phyloP scores from a whole-genome alignment of 176 grass and related monocot genomes.

The Ampelocalamus luodianensis region DNA sequence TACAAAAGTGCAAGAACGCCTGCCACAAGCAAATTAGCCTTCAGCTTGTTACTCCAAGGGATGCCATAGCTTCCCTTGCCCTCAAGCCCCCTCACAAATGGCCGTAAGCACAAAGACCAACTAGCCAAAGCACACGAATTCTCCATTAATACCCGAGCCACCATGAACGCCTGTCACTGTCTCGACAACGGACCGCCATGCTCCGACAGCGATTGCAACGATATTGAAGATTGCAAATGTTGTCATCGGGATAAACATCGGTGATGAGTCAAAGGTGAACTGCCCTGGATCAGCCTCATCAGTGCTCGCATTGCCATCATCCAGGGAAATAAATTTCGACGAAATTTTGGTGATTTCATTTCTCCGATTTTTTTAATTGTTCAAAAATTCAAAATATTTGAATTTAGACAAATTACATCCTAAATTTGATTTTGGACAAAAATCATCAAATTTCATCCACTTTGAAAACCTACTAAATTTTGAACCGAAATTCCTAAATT shows the following conservation, averaged over 20 bases:
- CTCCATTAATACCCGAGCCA: conserved; percentile 13
- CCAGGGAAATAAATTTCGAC: too few relatives aligned
- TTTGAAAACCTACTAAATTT: too few relatives aligned
- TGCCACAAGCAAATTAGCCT: conserved; percentile 38
- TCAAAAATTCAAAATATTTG: too few relatives aligned
- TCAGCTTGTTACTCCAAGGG: conserved; percentile 50
- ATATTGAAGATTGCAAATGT: conserved; percentile 35
- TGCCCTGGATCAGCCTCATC: background rate
- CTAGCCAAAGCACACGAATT: conserved; percentile 49
- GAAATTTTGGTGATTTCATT: too few relatives aligned
- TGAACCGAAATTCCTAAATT: too few relatives aligned
- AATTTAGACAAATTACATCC: too few relatives aligned
- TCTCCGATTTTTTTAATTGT: too few relatives aligned
- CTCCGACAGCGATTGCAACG: background rate
- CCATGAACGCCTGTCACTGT: background rate
- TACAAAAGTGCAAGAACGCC: conserved; percentile 46
- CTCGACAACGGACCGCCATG: background rate
- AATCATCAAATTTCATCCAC: too few relatives aligned
- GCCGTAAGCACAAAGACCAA: conserved; percentile 58
- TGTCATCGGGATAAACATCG: conserved; percentile 47
- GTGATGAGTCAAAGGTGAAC: conserved; percentile 66
- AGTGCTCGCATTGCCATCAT: background rate
- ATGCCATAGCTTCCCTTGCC: conserved; percentile 54
- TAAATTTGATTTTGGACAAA: too few relatives aligned
- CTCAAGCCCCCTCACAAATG: conserved; percentile 54